phyloP scores from a whole-genome alignment of 306 rosid genomes.

The Prunus armeniaca region DNA sequence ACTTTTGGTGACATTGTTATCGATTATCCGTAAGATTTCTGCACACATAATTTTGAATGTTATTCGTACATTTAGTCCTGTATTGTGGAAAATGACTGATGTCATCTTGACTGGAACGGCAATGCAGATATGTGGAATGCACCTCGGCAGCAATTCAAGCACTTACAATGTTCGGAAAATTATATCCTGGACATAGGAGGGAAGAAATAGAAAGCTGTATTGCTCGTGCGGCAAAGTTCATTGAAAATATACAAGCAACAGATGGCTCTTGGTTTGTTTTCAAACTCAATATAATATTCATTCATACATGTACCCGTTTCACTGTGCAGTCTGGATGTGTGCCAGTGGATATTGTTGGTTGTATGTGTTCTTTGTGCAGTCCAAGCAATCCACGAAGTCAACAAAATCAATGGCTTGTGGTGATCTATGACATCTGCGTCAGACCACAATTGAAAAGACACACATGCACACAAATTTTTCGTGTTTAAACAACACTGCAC shows the following conservation, averaged over 20 bases:
- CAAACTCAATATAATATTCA: background rate
- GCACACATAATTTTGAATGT: background rate
- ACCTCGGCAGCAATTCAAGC: slow-evolving; percentile 40
- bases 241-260: slow-evolving; percentile 31
- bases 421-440: background rate
- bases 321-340: background rate
- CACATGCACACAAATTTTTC: background rate
- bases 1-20: slow-evolving; percentile 43
- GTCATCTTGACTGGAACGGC: slow-evolving; percentile 2
- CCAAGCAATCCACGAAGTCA: background rate
- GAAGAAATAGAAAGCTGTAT: slow-evolving; percentile 27
- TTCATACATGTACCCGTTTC: background rate
- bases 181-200: slow-evolving; percentile 35
- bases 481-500: background rate
- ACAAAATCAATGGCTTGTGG: background rate
- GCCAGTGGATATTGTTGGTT: background rate
- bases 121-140: slow-evolving; percentile 38
- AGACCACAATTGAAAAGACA: background rate
- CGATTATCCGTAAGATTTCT: slow-evolving; percentile 33
- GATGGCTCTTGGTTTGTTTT: slow-evolving; percentile 42
- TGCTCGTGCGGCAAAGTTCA: slow-evolving; percentile 31
- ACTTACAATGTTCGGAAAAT: slow-evolving; percentile 22
- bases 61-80: background rate
- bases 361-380: background rate
- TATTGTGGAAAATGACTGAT: background rate